Base-by-base conservation (phyloP, 2,329 filamentous ascomycete species). In the Volutella citrinella region DNA sequence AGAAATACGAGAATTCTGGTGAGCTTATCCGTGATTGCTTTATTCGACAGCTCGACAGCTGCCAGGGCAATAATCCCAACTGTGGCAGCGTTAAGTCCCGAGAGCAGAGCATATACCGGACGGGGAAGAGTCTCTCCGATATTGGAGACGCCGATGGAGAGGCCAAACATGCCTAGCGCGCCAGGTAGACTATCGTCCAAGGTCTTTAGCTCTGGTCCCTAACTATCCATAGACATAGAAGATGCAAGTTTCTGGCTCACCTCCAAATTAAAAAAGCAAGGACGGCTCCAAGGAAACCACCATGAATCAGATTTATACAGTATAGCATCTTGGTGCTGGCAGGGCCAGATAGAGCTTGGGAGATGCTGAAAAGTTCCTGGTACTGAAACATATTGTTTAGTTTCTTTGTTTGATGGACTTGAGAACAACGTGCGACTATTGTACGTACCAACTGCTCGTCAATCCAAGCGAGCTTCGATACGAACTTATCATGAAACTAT, bases 31-130 rank as follows among this genome's bases (percentile, higher is more conserved):
- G 73, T 80, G 34, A 87, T 80, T 1, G 82, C 75, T 45, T 85
- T 86, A 11, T 79, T 65, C 0, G 82, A 74, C 0, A 88, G 66
- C 52, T 84, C 65, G 0, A 86, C 78, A 1, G 81, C 84, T 2
- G 84, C 82, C 0, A 87, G 62, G 0, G 82, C 78, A 35, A 88
- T 78, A 18, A 88, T 76, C 0, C 84, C 84, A 1, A 88, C 84
- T 0, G 81, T 85, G 0, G 82, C 76, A 0, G 82, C 75, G 49
- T 88, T 88, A 6, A 89, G 66, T 0, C 84, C 84, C 0, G 80
- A 85, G 0, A 89, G 66, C 0, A 88, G 65, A 0, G 82, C 82
- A 48, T 87, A 88, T 0, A 78, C 82, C 0, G 76, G 69, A 0
- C 61, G 53, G 0, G 83, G 84, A 0, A 88, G 68, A 0, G 66